Conservation (phyloP, 129 eudicot species). For the Apium graveolens region DNA sequence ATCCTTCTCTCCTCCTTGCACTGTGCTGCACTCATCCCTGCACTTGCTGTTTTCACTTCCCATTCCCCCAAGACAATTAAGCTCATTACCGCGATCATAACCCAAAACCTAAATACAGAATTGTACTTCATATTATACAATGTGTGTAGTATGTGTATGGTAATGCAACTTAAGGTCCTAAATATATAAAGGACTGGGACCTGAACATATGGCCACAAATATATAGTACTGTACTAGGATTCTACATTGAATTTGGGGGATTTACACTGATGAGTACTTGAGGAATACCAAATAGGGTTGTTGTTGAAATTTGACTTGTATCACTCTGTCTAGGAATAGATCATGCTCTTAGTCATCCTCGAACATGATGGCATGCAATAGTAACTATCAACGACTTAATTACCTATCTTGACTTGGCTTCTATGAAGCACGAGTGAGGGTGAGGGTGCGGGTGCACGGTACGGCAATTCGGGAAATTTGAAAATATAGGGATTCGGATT, state of each 20-base stretch:
- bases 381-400: too few species aligned
- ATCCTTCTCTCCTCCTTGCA: constrained; percentile 37
- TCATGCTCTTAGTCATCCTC: not conserved
- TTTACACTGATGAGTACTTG: too few species aligned
- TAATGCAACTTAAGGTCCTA: not conserved
- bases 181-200: not conserved
- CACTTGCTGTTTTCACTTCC: constrained; percentile 11
- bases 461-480: too few species aligned
- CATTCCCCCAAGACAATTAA: constrained; percentile 15
- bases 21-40: constrained; percentile 15
- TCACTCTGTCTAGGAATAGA: not conserved
- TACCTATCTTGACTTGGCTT: too few species aligned
- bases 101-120: constrained; percentile 2
- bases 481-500: too few species aligned
- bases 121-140: not conserved
- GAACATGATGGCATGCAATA: too few species aligned
- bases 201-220: not conserved
- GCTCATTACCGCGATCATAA: constrained; percentile 5
- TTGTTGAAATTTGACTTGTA: not conserved
- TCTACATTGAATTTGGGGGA: not conserved
- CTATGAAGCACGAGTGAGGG: too few species aligned
- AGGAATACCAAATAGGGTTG: not conserved
- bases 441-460: too few species aligned
- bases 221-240: not conserved
- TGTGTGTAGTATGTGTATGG: not conserved